phyloP scores from a whole-genome alignment of 352 stramenopile species.

The Hyphochytrium catenoides region DNA sequence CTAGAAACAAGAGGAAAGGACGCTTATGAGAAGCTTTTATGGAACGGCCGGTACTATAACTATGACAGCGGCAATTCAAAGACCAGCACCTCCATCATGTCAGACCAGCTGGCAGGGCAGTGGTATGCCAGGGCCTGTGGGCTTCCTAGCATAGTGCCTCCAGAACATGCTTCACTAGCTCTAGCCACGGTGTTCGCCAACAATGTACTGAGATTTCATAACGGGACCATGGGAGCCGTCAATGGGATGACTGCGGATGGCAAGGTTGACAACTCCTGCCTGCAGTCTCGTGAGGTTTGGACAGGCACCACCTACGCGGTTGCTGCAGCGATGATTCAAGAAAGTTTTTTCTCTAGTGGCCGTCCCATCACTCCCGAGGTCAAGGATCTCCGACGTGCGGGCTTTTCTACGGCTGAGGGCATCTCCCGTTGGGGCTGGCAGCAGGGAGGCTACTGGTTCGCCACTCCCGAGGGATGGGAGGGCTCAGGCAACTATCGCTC shows the following conservation, averaged over 20 bases:
- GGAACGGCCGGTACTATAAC: conserved; percentile 14
- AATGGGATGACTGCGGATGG: conserved; percentile 12
- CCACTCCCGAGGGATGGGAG: conserved; percentile 14
- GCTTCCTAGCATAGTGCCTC: conserved; percentile 6
- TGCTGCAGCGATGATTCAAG: conserved; percentile 10
- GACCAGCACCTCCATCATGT: conserved; percentile 14
- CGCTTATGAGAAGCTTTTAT: conserved; percentile 10
- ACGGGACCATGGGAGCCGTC: conserved; percentile 9
- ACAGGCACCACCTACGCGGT: conserved; percentile 14
- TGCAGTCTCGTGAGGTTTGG: conserved; percentile 13
- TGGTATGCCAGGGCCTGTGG: conserved; percentile 12
- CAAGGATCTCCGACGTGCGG: conserved; percentile 7
- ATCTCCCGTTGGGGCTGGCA: conserved; percentile 6
- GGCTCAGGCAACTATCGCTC: conserved; percentile 11
- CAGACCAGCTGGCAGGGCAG: conserved; percentile 14
- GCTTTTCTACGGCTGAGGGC: conserved; percentile 10
- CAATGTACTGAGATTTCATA: conserved; percentile 11
- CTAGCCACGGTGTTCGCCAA: conserved; percentile 8
- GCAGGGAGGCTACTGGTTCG: conserved; percentile 13
- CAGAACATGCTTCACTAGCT: conserved; percentile 5
- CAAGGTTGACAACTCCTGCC: conserved; percentile 9
- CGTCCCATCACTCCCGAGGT: background rate
- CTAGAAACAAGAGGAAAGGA: conserved; percentile 5
- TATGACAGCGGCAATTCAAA: conserved; percentile 9
- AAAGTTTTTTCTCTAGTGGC: conserved; percentile 3